A percentile compares a stretch with the other conserved stretches of the same genome.
Conservation (phyloP, 306 rosid genomes). For the Cucurbita pepo region DNA sequence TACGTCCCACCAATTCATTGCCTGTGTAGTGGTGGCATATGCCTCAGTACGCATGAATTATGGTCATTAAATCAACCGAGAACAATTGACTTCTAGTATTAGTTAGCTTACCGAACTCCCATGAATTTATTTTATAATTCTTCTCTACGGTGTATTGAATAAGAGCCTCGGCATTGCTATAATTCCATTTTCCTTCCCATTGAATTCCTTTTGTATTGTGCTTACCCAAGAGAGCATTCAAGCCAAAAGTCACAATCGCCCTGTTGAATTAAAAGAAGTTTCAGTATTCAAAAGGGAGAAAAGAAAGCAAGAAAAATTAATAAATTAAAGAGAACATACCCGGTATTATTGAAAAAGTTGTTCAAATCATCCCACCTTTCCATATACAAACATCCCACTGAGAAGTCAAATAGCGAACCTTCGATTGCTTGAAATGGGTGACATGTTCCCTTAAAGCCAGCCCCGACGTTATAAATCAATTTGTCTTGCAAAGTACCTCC, state of each 20-base stretch:
- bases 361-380: too few relatives aligned
- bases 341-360: background rate
- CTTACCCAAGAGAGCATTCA: slow-evolving; percentile 74
- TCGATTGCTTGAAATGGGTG: slow-evolving; percentile 42
- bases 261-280: slow-evolving; percentile 6
- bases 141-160: too few relatives aligned
- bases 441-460: slow-evolving; percentile 35
- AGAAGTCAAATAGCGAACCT: slow-evolving; percentile 54
- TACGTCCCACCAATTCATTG: too few relatives aligned
- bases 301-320: background rate
- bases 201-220: slow-evolving; percentile 7
- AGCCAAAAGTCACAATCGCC: slow-evolving; percentile 50
- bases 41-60: too few relatives aligned
- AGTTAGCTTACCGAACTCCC: too few relatives aligned
- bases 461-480: slow-evolving; percentile 5
- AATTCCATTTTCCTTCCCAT: slow-evolving; percentile 77
- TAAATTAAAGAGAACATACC: slow-evolving; percentile 52
- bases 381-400: background rate
- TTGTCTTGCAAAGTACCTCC: too few relatives aligned
- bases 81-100: too few relatives aligned
- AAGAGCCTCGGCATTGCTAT: too few relatives aligned
- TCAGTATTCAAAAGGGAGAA: too few relatives aligned
- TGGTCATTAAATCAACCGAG: too few relatives aligned
- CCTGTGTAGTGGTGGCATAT: too few relatives aligned
- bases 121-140: too few relatives aligned